Base-by-base conservation (phyloP, 148 eudicot species). In the Vaccinium macrocarpon region DNA sequence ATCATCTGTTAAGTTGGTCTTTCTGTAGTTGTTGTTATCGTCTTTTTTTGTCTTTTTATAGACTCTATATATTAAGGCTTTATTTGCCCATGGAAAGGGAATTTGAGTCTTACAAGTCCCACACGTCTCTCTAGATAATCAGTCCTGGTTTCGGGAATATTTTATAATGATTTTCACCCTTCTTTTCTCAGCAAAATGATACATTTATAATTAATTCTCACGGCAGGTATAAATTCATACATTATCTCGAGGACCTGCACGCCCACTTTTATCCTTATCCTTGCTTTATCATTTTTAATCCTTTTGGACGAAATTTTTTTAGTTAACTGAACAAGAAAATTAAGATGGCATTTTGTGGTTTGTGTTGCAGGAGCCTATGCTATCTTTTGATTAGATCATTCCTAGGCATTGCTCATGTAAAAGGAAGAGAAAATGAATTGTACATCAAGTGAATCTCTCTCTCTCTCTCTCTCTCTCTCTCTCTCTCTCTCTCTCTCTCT, bases 1-100 rank as follows among this genome's bases (percentile, higher is more conserved):
- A 15, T 80, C 35, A 12, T 79, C 51, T 79, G 27, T 79, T 56
- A 9, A 59, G n/a, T 78, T 29, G 42, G 74, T 14, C 74, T 78
- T 27, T 25, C 27, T 3, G 42, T 56, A 23, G 42, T 55, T 35
- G 66, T 18, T 55, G 49, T 79, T 16, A 35, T 42, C 46, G 46
- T 42, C 68, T 2, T 76, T 73, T 73, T 73, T 38, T 13, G 46
- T 35, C 49, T 38, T 73, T 2, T 38, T 35, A 16, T 14, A 0
- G 14, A 16, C 23, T n/a, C 70, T 35, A 19, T 42, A 2, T 15
- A 8, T 2, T 52, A 2, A 3, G 4, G 4, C 3, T 1, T 23
- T 66, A 0, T 21, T 59, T 59, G 7, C 10, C 25, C 11, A 25
- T 25, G 1, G 35, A 66, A 66, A 6, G 35, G 16, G 15, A 66